phyloP scores from a whole-genome alignment of 176 grass and related monocot species.

The Lolium multiflorum region DNA sequence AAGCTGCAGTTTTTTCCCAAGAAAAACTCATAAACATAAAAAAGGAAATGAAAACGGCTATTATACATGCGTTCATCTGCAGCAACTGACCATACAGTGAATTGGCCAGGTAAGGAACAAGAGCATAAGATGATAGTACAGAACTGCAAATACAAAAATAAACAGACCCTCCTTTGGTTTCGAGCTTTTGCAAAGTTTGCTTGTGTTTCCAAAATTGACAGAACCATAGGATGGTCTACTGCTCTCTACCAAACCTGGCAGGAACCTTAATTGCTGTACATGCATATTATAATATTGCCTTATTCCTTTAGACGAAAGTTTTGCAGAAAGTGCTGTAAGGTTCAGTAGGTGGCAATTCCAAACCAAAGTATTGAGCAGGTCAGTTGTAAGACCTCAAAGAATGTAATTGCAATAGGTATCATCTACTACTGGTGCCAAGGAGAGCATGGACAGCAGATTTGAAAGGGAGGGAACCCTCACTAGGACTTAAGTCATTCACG shows the following conservation, averaged over 20 bases:
- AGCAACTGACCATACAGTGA: not conserved
- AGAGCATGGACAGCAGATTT: not conserved
- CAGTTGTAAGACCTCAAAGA: not conserved
- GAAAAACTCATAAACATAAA: not conserved
- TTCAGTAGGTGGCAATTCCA: not conserved
- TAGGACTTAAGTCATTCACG: not conserved
- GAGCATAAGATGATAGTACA: slow-evolving; percentile 2
- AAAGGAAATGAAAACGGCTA: not conserved
- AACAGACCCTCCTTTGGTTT: not conserved
- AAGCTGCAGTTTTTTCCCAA: not conserved
- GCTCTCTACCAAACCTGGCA: not conserved
- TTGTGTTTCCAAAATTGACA: not conserved
- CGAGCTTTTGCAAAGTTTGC: slow-evolving; percentile 15
- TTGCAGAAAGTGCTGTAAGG: not conserved
- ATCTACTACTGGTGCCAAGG: slow-evolving; percentile 11
- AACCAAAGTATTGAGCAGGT: not conserved
- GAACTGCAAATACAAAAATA: not conserved
- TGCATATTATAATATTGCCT: not conserved
- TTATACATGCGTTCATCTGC: not conserved
- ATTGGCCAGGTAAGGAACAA: slow-evolving; percentile 20
- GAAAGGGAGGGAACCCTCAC: not conserved
- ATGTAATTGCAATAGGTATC: not conserved
- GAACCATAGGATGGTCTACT: not conserved
- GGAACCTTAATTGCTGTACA: not conserved
- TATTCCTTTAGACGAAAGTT: slow-evolving; percentile 7